Base-by-base conservation (phyloP, 2,329 filamentous ascomycete genomes). In the Cladosporium sphaerospermum region DNA sequence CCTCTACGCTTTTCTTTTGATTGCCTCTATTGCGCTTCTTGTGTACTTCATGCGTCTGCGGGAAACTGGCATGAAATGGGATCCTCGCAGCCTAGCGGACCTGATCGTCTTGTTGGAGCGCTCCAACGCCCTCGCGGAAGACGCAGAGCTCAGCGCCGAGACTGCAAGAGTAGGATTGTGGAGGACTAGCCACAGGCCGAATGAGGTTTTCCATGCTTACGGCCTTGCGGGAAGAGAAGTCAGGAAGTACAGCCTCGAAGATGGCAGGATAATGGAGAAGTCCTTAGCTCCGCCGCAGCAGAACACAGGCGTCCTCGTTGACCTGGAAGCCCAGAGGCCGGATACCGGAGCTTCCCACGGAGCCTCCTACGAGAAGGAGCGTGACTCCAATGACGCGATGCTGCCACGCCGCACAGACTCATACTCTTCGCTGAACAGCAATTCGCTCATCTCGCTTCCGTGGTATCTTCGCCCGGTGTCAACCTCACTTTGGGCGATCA, bases 11-110 rank as follows among this genome's bases (percentile, higher is more conserved):
- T 68, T 89, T 3, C 71, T 92, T 44, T 63, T 85, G 2, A 60
- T 80, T 6, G 81, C 84, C 1, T 63, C 83, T 2, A 52, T 81
- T 9, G 69, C 82, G 1, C 67, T 91, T 9, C 72, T 85, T 57
- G 58, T 82, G n/a, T 85, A 82, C 57, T 88, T 91, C 72, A 73
- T 78, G 51, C 71, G 76, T 18, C 23, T 55, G 39, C 55, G 56
- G 14, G 76, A 79, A 31, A 95, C 89, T 0, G 90, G 90, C 0
- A 74, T 96, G 57, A 79, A 86, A 64, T 96, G 91, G 91, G 89
- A 96, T 65, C 80, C 89, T 2, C 78, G 85, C 43, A 92, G 85
- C 19, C 74, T 96, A 7, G 91, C 88, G 3, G 90, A 96, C 65
- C 73, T 95, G 36, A 78, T 93, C 41, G 81, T 85, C 1, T 76